These are phyloP conservation scores for Daldinia childiae DNA, from an alignment of 495 filamentous ascomycete genomes.

Conservation along the genomic window DNA sequence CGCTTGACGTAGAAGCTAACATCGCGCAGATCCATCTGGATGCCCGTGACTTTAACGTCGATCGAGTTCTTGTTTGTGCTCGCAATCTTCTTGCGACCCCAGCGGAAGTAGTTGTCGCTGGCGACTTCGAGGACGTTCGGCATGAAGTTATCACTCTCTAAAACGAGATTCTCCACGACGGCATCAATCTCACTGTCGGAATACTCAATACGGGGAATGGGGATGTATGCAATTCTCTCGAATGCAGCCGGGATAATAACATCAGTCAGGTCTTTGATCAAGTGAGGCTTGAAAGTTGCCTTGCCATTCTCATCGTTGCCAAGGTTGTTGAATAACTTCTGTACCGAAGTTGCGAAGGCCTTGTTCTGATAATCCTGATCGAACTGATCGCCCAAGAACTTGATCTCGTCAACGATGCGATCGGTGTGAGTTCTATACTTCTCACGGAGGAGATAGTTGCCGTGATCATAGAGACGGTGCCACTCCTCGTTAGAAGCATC, in stretches of 20 bases:
- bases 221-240: constrained; percentile 89
- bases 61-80: constrained; percentile 85
- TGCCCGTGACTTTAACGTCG: constrained; percentile 84
- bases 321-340: constrained; percentile 88
- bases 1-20: constrained; percentile 95
- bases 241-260: constrained; percentile 87
- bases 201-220: constrained; percentile 93
- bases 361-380: constrained; percentile 87
- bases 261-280: constrained; percentile 86
- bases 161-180: constrained; percentile 90
- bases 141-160: constrained; percentile 97
- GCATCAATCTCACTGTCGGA: constrained; percentile 86
- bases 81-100: constrained; percentile 80
- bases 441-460: constrained; percentile 86
- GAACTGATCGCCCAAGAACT: constrained; percentile 89
- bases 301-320: constrained; percentile 84
- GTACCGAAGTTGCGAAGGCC: constrained; percentile 74
- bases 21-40: constrained; percentile 88
- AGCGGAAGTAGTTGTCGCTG: constrained; percentile 94
- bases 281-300: constrained; percentile 87
- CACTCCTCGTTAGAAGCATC: constrained; percentile 84
- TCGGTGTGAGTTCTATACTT: constrained; percentile 90
- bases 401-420: constrained; percentile 86
- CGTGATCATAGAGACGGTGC: constrained; percentile 84
- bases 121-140: constrained; percentile 92